Conservation (phyloP, 495 filamentous ascomycete genomes). For the Penicillium robsamsonii region DNA sequence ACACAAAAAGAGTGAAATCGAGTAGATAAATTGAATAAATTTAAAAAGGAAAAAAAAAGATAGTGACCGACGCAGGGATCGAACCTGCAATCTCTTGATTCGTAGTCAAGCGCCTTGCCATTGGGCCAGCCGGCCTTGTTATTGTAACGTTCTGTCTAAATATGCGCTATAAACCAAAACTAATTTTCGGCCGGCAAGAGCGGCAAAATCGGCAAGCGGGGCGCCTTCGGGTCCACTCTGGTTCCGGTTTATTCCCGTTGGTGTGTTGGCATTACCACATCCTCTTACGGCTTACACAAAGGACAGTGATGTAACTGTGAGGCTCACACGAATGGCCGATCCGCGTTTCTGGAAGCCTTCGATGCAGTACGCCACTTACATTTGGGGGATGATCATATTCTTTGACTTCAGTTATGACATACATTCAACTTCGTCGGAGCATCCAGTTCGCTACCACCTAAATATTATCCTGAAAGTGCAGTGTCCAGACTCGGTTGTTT, state of each 20-base stretch:
- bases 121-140: constrained; percentile 55
- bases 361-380: constrained; percentile 21
- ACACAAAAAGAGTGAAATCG: neutral
- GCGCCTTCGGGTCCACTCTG: neutral
- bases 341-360: constrained; percentile 27
- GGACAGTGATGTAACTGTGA: constrained; percentile 13
- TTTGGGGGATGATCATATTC: neutral
- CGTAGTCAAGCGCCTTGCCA: constrained; percentile 74
- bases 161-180: neutral
- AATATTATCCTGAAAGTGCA: too few relatives aligned
- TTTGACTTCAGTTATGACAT: neutral
- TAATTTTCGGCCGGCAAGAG: constrained; percentile 1
- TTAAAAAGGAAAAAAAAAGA: constrained; percentile 1
- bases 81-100: constrained; percentile 61
- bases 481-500: neutral
- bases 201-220: constrained; percentile 10
- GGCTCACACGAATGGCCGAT: constrained; percentile 8
- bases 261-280: neutral
- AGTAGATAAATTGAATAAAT: neutral
- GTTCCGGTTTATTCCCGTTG: constrained; percentile 15
- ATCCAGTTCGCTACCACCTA: neutral
- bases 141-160: constrained; percentile 2
- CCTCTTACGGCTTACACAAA: neutral
- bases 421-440: neutral
- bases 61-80: constrained; percentile 47